Percentiles rank a stretch among this genome's conserved stretches.
These are phyloP conservation scores for Populus pruinosa DNA, from an alignment of 345 rosid genomes.

Conservation along the genomic window DNA sequence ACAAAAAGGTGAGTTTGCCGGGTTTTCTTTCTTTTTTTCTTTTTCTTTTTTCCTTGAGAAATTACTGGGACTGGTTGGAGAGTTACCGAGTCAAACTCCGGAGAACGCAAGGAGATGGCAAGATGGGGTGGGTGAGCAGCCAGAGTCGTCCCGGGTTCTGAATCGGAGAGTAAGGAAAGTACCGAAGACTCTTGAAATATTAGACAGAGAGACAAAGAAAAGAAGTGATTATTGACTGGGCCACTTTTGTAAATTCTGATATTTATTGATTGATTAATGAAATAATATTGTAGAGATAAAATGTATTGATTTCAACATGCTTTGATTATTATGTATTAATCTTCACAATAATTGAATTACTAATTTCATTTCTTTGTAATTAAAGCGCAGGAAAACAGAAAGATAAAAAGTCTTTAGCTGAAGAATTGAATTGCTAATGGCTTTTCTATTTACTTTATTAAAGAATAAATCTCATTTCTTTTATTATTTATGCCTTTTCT, in stretches of 20 bases:
- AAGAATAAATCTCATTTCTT: too few species aligned
- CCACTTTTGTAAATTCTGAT: conserved; percentile 14
- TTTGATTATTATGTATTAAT: neutral
- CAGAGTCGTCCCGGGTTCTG: conserved; percentile 31
- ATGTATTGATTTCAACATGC: neutral
- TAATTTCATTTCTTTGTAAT: neutral
- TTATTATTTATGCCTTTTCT: too few species aligned
- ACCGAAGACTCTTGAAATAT: neutral
- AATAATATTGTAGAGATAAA: neutral
- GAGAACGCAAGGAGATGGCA: conserved; percentile 15
- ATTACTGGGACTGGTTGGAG: neutral
- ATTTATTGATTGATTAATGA: conserved; percentile 14
- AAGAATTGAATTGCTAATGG: too few species aligned
- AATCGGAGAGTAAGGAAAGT: neutral
- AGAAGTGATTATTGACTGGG: neutral
- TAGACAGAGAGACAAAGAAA: neutral
- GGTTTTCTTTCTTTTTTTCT: neutral
- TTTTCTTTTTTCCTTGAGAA: neutral
- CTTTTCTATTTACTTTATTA: too few species aligned
- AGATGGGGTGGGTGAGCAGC: conserved; percentile 6
- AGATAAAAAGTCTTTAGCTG: too few species aligned
- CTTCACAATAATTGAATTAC: neutral
- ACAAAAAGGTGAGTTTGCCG: neutral
- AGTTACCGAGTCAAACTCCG: neutral
- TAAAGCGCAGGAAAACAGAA: too few species aligned